Evolutionary conservation across 805 yeast genomes (phyloP), one percentile per base, ranked within the genome.

Genomic region (Trichomonascus vanleenenianus): DNA sequence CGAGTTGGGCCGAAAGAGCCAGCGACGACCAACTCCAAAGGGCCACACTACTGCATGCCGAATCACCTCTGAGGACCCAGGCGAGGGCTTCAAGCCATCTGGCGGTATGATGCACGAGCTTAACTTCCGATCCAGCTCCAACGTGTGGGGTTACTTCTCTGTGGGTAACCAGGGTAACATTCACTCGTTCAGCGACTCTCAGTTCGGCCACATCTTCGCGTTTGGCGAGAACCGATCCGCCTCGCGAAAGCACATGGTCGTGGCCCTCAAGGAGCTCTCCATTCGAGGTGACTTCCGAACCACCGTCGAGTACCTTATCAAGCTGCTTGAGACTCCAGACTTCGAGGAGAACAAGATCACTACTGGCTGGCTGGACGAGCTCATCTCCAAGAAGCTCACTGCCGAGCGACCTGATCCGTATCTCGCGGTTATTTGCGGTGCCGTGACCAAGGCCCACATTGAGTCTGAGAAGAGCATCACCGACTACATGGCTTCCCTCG

Each of bases 1-100:
- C 38, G 84, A 83, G 56, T 79, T 75, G 47, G 74, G 94, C 22
- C 71, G 79, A 53, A 75, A 79, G 56, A 76, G 83, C 46, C 99
- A 93, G 72, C 81, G 97, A 66, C 79, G 79, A 57, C 99, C 99
- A 32, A 76, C 74, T 56, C 98, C 99, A 58, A 88, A 87, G 73
- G 99, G 99, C 50, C 99, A 93, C 68, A 85, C 96, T 68, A 93
- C 97, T 40, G 98, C 98, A 43, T 91, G 97, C 72, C 88, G 99
- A 74, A 93, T 93, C 66, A 93, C 98, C 31, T 86, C 96, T 11
- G 99, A 93, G 70, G 99, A 93, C 69, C 99, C 99, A 41, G 94
- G 95, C 62, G 97, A 91, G 71, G 99, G 98, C 41, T 93, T 93
- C 78, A 93, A 93, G 68, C 99, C 99, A 44, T 85, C 96, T 35